A percentile compares a stretch with the other conserved stretches of the same genome.
phyloP scores from a whole-genome alignment of 2,329 filamentous ascomycete genomes.

The Aspergillus sp. region DNA sequence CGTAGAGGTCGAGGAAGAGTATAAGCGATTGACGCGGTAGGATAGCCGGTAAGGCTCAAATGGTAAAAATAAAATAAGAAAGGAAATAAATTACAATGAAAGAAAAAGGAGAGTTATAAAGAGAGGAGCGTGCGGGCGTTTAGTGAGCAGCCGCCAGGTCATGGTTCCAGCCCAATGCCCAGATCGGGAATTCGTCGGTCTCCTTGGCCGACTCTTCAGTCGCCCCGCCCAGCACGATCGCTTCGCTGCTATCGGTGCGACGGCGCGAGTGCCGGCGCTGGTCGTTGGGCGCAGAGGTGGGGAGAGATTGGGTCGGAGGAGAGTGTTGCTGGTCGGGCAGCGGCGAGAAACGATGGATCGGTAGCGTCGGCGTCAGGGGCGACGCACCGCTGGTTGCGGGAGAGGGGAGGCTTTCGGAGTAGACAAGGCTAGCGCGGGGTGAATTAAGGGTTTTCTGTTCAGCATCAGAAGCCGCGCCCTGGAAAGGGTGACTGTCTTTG shows the following conservation, averaged over 20 bases:
- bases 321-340: slow-evolving; percentile 24
- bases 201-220: slow-evolving; percentile 43
- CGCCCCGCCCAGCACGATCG: slow-evolving; percentile 39
- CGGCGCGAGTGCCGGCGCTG: slow-evolving; percentile 33
- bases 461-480: slow-evolving; percentile 25
- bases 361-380: slow-evolving; percentile 34
- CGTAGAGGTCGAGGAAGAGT: too few species aligned
- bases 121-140: slow-evolving; percentile 2
- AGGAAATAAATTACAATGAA: slow-evolving; percentile 2
- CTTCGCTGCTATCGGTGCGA: slow-evolving; percentile 40
- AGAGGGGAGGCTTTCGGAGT: slow-evolving; percentile 34
- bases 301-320: slow-evolving; percentile 24
- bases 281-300: slow-evolving; percentile 23
- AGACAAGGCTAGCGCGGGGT: slow-evolving; percentile 27
- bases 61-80: neutral
- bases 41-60: too few species aligned
- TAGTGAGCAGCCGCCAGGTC: slow-evolving; percentile 33
- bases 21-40: too few species aligned
- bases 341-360: slow-evolving; percentile 34
- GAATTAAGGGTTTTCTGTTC: slow-evolving; percentile 30
- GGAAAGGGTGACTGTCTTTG: slow-evolving; percentile 21
- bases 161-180: slow-evolving; percentile 37
- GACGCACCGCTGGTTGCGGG: slow-evolving; percentile 31
- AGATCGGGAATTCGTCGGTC: slow-evolving; percentile 45
- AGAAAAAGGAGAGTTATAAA: slow-evolving; percentile 4